Base-by-base conservation (phyloP, 1,284 basidiomycete species). In the Heterobasidion occidentale region DNA sequence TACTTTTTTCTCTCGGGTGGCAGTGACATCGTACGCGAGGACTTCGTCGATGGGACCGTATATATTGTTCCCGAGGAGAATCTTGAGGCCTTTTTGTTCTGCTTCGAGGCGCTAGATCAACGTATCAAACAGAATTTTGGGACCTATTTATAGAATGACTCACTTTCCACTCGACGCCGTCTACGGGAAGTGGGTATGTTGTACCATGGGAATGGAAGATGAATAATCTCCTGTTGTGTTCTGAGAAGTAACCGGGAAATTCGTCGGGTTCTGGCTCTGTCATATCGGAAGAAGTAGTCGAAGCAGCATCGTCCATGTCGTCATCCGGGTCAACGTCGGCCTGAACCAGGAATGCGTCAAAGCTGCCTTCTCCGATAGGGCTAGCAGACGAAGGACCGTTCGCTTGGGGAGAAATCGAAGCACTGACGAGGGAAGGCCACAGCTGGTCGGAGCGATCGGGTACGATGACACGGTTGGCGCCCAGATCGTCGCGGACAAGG, bases 151-250 rank as follows among this genome's bases (percentile, higher is more conserved):
- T 46, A 49, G 20, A 36, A 50, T 38, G 33, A 70, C 74, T 49
- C 64, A 88, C 86, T 68, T 77, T 68, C 65, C 81, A 81, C 66
- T 89, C 86, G 12, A 71, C 70, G 36, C 76, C 74, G 68, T 89
- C 86, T 6, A 82, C 81, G 49, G 86, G 86, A 55, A 89, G 70
- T 34, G 82, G 83, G 65, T 88, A 88, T 56, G 79, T 81, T 59
- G 72, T 73, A 70, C 71, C 72, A 75, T 80, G 78, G 66, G 84
- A 83, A 74, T 82, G 80, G 71, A 83, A 89, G 67, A 87, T 78
- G 12, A 12, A 45, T 45, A 45, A 20, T 47, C 84, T 74, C 51
- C 74, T 78, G 62, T 74, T 70, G 14, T 73, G 71, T 61, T 85
- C 80, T 45, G 64, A 63, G 63, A 88, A 89, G 68, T 81, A 81